Conservation (phyloP, 2,329 filamentous ascomycete species). For the Mariannaea sp. region DNA sequence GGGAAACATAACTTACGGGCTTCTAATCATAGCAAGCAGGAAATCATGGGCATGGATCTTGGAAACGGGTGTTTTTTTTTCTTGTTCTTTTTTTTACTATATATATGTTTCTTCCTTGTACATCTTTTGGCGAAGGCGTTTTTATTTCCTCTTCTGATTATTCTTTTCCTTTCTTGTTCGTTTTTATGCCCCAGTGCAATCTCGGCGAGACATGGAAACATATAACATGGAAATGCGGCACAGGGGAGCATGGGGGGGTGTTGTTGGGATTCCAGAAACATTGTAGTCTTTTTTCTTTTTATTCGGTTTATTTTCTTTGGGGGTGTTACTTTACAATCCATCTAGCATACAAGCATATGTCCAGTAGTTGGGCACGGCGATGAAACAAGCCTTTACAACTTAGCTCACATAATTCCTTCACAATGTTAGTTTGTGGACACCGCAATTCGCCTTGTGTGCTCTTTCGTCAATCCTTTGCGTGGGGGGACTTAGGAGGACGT, state of each 20-base stretch:
- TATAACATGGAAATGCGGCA: slow-evolving; percentile 7
- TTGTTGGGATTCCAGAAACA: background rate
- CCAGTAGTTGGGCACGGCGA: too few species aligned
- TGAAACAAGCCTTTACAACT: too few species aligned
- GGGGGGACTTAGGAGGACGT: too few species aligned
- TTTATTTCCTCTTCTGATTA: slow-evolving; percentile 14
- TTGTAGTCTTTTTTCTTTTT: background rate
- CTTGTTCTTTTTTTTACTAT: too few species aligned
- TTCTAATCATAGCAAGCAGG: background rate
- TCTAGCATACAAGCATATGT: too few species aligned
- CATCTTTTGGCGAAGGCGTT: slow-evolving; percentile 30
- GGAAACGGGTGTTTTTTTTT: slow-evolving; percentile 1
- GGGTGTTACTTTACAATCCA: too few species aligned
- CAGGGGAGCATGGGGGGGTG: background rate
- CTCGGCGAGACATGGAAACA: slow-evolving; percentile 8
- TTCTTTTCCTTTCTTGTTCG: background rate
- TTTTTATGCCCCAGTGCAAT: background rate
- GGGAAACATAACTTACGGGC: slow-evolving; percentile 27
- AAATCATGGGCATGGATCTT: slow-evolving; percentile 5
- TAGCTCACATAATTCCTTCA: too few species aligned
- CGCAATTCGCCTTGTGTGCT: too few species aligned
- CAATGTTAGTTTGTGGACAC: too few species aligned
- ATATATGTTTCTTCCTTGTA: slow-evolving; percentile 10
- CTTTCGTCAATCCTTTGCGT: too few species aligned
- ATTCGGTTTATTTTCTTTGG: too few species aligned